A percentile compares a stretch with the other conserved stretches of the same genome.
phyloP scores from a whole-genome alignment of 1,139 yeast genomes.

The Lodderomyces margitis region DNA sequence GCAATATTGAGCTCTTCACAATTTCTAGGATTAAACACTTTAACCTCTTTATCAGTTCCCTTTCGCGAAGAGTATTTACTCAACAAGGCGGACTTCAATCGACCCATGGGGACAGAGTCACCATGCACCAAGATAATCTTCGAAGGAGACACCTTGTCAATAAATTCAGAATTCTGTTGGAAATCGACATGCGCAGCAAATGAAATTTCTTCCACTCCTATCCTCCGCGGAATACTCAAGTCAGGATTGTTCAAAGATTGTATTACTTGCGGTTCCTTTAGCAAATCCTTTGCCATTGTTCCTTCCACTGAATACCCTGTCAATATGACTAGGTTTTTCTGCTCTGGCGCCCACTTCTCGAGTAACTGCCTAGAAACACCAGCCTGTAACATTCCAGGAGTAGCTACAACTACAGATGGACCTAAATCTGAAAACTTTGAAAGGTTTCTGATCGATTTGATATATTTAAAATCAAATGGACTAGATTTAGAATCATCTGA shows the following conservation, averaged over 20 bases:
- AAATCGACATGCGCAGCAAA: slow-evolving; percentile 99
- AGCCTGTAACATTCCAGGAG: slow-evolving; percentile 97
- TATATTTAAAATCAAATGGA: slow-evolving; percentile 87
- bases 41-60: slow-evolving; percentile 89
- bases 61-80: slow-evolving; percentile 81
- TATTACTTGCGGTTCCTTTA: slow-evolving; percentile 86
- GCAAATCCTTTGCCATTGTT: slow-evolving; percentile 87
- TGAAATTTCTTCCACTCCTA: slow-evolving; percentile 90
- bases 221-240: slow-evolving; percentile 77
- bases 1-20: slow-evolving; percentile 77
- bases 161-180: slow-evolving; percentile 87
- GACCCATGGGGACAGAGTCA: slow-evolving; percentile 97
- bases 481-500: slow-evolving; percentile 43
- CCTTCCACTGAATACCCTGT: slow-evolving; percentile 99
- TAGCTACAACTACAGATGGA: slow-evolving; percentile 93
- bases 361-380: slow-evolving; percentile 89
- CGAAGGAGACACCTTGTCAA: slow-evolving; percentile 81
- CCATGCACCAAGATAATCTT: slow-evolving; percentile 92
- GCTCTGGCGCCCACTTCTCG: slow-evolving; percentile 97
- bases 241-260: slow-evolving; percentile 82
- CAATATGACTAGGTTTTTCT: slow-evolving; percentile 78
- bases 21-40: slow-evolving; percentile 88
- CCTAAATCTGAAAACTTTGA: slow-evolving; percentile 91
- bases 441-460: slow-evolving; percentile 74
- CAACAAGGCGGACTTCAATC: slow-evolving; percentile 85